Percentiles rank a stretch among this genome's conserved stretches.
These are phyloP conservation scores for Linnemannia zychae DNA, from an alignment of 192 early-diverging fungal species.

Conservation along the genomic window DNA sequence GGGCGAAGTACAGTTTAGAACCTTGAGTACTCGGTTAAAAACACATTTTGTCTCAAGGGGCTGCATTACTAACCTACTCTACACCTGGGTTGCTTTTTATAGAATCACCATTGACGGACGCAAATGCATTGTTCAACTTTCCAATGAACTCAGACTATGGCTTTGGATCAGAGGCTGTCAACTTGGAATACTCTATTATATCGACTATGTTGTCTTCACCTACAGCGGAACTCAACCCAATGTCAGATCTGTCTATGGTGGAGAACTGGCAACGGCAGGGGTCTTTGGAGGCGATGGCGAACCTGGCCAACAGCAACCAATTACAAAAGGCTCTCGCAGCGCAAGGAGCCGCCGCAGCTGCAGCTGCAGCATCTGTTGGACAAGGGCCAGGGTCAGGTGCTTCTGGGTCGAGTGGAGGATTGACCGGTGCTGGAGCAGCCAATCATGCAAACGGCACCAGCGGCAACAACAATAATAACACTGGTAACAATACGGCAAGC, in stretches of 20 bases:
- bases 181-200: conserved; percentile 90
- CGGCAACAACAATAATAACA: conserved; percentile 12
- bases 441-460: conserved; percentile 17
- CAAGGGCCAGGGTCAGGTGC: not conserved
- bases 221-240: conserved; percentile 56
- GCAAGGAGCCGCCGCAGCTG: conserved; percentile 19
- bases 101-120: conserved; percentile 39
- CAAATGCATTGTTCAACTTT: conserved; percentile 39
- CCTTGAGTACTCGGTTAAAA: not conserved
- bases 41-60: not conserved
- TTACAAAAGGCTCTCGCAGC: conserved; percentile 44
- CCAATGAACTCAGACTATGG: conserved; percentile 64
- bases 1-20: not conserved
- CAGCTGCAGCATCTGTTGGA: conserved; percentile 7
- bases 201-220: conserved; percentile 89
- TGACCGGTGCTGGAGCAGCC: not conserved
- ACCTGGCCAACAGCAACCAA: conserved; percentile 59
- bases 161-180: conserved; percentile 92
- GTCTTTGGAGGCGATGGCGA: conserved; percentile 43
- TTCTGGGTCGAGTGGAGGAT: not conserved
- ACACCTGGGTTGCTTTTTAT: not conserved
- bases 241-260: conserved; percentile 52
- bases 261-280: conserved; percentile 53
- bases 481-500: conserved; percentile 12
- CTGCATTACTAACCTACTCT: not conserved